These are phyloP conservation scores for Metarhizium rileyi DNA, from an alignment of 2,329 filamentous ascomycete species.

Conservation along the genomic window DNA sequence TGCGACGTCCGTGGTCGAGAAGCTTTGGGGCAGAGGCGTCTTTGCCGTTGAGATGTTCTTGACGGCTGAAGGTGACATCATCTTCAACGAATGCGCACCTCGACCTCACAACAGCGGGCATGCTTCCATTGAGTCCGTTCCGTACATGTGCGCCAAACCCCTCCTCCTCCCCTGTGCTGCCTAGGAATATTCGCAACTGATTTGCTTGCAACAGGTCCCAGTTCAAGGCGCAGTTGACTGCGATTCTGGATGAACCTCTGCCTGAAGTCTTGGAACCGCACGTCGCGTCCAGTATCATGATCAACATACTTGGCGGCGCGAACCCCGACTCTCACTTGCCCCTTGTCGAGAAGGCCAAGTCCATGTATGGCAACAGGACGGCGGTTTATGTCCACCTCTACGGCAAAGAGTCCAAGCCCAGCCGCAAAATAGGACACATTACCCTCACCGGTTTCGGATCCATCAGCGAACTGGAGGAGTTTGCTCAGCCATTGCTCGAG, in stretches of 20 bases:
- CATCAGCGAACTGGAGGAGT: slow-evolving; percentile 47
- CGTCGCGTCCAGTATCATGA: slow-evolving; percentile 60
- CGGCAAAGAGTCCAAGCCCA: slow-evolving; percentile 78
- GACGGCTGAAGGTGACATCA: slow-evolving; percentile 50
- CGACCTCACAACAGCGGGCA: slow-evolving; percentile 85
- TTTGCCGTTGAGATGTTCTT: slow-evolving; percentile 98
- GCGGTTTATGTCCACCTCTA: slow-evolving; percentile 71
- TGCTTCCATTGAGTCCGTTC: slow-evolving; percentile 87
- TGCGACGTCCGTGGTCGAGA: slow-evolving; percentile 67
- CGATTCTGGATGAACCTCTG: slow-evolving; percentile 62
- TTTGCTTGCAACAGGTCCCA: slow-evolving; percentile 47
- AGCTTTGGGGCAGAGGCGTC: slow-evolving; percentile 79
- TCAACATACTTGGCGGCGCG: slow-evolving; percentile 70
- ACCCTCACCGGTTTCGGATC: slow-evolving; percentile 66
- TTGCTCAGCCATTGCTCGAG: slow-evolving; percentile 59
- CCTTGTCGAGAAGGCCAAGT: slow-evolving; percentile 37
- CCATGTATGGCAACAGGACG: slow-evolving; percentile 32
- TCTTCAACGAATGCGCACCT: slow-evolving; percentile 39
- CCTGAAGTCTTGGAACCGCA: slow-evolving; percentile 45
- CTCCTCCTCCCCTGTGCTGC: neutral
- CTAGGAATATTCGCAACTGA: neutral
- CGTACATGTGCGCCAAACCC: slow-evolving; percentile 39
- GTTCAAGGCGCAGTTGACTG: slow-evolving; percentile 80
- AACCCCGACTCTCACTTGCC: slow-evolving; percentile 49
- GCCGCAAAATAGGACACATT: slow-evolving; percentile 92